Percentiles rank a stretch among this genome's conserved stretches.
Evolutionary conservation across 2,329 filamentous ascomycete species (phyloP).

Genomic region (Cytospora mali): DNA sequence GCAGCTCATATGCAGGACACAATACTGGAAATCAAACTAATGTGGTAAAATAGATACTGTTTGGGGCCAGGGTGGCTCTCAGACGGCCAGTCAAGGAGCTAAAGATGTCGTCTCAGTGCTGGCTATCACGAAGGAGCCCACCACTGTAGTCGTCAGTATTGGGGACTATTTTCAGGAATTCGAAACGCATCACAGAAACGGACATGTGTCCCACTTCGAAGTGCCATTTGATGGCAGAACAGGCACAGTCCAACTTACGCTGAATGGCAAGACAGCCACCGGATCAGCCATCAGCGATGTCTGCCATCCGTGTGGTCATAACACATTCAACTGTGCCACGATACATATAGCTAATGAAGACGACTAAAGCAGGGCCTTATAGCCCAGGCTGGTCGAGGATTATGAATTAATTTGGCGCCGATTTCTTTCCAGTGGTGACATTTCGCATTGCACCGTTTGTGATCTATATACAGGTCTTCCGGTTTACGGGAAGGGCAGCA

Average conservation of each 20-base stretch:
- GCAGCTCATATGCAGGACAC: too few species aligned
- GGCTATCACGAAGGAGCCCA: slow-evolving; percentile 37
- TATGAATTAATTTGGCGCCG: neutral
- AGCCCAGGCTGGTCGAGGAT: neutral
- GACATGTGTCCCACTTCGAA: slow-evolving; percentile 42
- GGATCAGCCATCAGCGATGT: slow-evolving; percentile 42
- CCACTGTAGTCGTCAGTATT: slow-evolving; percentile 42
- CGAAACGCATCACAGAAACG: slow-evolving; percentile 34
- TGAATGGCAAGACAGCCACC: slow-evolving; percentile 41
- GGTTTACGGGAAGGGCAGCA: too few species aligned
- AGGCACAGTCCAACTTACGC: slow-evolving; percentile 43
- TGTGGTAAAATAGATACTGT: slow-evolving; percentile 35
- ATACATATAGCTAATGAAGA: slow-evolving; percentile 1
- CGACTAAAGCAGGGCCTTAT: neutral
- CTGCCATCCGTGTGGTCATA: slow-evolving; percentile 34
- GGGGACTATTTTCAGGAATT: slow-evolving; percentile 40
- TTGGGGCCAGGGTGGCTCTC: slow-evolving; percentile 42
- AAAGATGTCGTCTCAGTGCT: slow-evolving; percentile 50
- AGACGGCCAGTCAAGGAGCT: slow-evolving; percentile 40
- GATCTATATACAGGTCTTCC: neutral
- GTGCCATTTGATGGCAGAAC: slow-evolving; percentile 42
- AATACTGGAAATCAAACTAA: neutral
- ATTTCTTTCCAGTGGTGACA: neutral
- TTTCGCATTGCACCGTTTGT: neutral
- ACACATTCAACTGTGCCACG: slow-evolving; percentile 40